These are phyloP conservation scores for Amauroascus niger DNA, from an alignment of 2,329 filamentous ascomycete genomes.

Conservation along the genomic window DNA sequence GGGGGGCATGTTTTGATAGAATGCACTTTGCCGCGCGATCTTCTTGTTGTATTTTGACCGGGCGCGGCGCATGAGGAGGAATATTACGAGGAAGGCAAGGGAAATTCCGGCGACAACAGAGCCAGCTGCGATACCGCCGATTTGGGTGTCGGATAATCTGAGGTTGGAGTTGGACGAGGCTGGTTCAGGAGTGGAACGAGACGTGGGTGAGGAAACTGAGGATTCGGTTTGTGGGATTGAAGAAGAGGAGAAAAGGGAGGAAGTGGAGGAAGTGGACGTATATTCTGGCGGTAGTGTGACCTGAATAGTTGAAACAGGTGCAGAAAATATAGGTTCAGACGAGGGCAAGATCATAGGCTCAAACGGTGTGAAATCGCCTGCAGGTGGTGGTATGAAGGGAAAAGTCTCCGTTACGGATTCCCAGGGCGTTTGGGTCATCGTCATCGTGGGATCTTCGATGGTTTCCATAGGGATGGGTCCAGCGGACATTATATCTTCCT, in stretches of 20 bases:
- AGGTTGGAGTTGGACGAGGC: background rate
- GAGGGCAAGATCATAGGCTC: background rate
- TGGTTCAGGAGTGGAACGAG: background rate
- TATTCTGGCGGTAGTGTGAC: background rate
- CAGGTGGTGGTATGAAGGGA: background rate
- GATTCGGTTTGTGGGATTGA: background rate
- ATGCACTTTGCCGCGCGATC: background rate
- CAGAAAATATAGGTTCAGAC: background rate
- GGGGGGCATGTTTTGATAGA: background rate
- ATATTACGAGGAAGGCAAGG: slow-evolving; percentile 2
- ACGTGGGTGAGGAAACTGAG: background rate
- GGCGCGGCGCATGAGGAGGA: background rate
- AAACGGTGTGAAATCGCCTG: background rate
- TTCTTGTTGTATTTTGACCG: background rate
- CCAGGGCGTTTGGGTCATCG: background rate
- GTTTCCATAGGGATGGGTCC: background rate
- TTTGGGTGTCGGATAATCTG: slow-evolving; percentile 1
- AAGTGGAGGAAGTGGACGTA: background rate
- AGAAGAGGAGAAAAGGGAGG: background rate
- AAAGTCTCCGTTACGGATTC: background rate
- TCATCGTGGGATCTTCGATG: background rate
- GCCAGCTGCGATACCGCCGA: slow-evolving; percentile 10
- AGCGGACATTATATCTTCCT: background rate
- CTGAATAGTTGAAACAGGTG: background rate
- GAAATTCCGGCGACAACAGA: background rate